phyloP scores from a whole-genome alignment of 2,329 filamentous ascomycete genomes.

The Chlorencoelia australis region DNA sequence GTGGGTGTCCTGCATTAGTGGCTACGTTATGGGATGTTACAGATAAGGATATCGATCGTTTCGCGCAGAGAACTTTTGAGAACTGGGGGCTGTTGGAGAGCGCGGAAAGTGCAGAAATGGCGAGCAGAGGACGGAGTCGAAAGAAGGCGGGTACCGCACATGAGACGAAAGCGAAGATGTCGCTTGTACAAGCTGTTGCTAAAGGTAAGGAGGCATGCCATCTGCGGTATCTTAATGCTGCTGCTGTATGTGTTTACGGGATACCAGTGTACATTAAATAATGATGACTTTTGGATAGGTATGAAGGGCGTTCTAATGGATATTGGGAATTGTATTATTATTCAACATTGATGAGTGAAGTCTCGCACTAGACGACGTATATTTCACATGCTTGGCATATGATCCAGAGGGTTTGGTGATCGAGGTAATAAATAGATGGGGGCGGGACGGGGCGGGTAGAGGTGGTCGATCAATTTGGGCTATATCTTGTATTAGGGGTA shows the following conservation, averaged over 20 bases:
- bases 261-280: constrained; percentile 60
- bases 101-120: constrained; percentile 16
- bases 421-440: no score
- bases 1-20: constrained; percentile 75
- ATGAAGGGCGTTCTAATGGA: no score
- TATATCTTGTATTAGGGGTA: no score
- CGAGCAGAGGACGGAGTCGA: constrained; percentile 25
- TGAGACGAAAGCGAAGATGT: constrained; percentile 33
- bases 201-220: constrained; percentile 69
- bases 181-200: constrained; percentile 72
- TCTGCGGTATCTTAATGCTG: constrained; percentile 84
- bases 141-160: constrained; percentile 13
- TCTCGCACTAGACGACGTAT: no score
- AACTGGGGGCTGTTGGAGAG: constrained; percentile 63
- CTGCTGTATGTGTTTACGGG: constrained; percentile 88
- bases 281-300: no score
- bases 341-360: no score
- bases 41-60: constrained; percentile 92
- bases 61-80: constrained; percentile 69
- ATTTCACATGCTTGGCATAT: no score
- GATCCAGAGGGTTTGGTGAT: no score
- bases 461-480: no score
- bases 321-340: no score
- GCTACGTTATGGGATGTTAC: constrained; percentile 98
- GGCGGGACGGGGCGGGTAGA: no score